A percentile compares a stretch with the other conserved stretches of the same genome.
Conservation (phyloP, 768 basidiomycete genomes). For the Ephemerocybe angulata region DNA sequence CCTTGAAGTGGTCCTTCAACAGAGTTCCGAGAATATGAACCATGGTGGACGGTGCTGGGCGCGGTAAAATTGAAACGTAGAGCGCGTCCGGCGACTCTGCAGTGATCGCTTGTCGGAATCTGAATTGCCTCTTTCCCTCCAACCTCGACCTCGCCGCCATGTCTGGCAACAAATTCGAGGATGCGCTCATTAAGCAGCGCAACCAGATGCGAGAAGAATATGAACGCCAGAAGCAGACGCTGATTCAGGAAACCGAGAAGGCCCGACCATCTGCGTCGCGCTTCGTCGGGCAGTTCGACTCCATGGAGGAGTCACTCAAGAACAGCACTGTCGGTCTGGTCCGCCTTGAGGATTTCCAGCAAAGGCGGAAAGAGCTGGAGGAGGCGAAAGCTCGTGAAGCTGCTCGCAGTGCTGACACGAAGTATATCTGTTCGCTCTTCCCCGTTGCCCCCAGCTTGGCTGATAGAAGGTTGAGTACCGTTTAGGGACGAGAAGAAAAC, state of each 20-base stretch:
- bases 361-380: constrained; percentile 81
- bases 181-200: constrained; percentile 82
- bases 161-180: constrained; percentile 76
- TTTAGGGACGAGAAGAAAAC: constrained; percentile 85
- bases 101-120: constrained; percentile 8
- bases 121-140: constrained; percentile 11
- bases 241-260: constrained; percentile 89
- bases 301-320: constrained; percentile 91
- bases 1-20: constrained; percentile 70
- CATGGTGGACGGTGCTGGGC: constrained; percentile 38
- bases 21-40: constrained; percentile 87
- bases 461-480: constrained; percentile 78
- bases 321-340: constrained; percentile 90
- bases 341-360: constrained; percentile 87
- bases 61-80: constrained; percentile 8
- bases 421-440: constrained; percentile 55
- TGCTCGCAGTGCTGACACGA: constrained; percentile 76
- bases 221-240: constrained; percentile 73
- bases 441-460: constrained; percentile 34
- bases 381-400: constrained; percentile 90
- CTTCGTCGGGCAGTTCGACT: constrained; percentile 92
- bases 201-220: constrained; percentile 75
- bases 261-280: constrained; percentile 82
- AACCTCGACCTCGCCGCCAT: constrained; percentile 34
- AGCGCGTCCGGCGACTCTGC: not conserved